phyloP scores from a whole-genome alignment of 1,284 basidiomycete species.

The Pseudozyma hubeiensis region DNA sequence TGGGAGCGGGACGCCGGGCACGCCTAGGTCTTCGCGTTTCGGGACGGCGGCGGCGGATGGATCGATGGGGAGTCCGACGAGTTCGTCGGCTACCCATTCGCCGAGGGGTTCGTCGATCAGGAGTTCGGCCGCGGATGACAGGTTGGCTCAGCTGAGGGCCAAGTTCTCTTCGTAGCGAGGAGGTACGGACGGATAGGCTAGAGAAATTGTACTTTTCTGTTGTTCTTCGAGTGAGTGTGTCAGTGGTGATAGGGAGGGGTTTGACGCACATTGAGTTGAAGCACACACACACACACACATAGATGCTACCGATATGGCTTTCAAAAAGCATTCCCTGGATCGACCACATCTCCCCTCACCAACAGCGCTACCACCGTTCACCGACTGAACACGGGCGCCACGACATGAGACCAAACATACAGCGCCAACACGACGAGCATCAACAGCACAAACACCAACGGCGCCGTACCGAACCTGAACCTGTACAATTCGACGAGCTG shows the following conservation, averaged over 20 bases:
- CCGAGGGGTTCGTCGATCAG: constrained; percentile 21
- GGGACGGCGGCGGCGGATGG: constrained; percentile 6
- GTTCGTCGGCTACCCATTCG: constrained; percentile 29
- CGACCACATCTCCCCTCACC: background rate
- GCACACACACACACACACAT: background rate
- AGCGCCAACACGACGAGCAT: constrained; percentile 22
- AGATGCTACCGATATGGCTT: background rate
- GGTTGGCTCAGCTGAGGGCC: constrained; percentile 60
- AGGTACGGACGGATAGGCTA: background rate
- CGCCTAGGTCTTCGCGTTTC: constrained; percentile 14
- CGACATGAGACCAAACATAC: constrained; percentile 30
- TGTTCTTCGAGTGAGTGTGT: too few species aligned
- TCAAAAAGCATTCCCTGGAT: background rate
- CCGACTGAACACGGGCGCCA: constrained; percentile 17
- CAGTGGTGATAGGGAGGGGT: too few species aligned
- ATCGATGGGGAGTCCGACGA: constrained; percentile 29
- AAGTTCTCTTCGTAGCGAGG: constrained; percentile 48
- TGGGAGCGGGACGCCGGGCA: constrained; percentile 13
- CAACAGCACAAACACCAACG: constrained; percentile 22
- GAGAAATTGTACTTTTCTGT: too few species aligned
- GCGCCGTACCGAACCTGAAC: constrained; percentile 36
- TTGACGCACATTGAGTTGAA: background rate
- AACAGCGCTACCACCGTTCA: background rate
- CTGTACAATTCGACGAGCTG: constrained; percentile 45
- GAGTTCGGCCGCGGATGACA: constrained; percentile 51